Percentiles rank a stretch among this genome's conserved stretches.
Conservation (phyloP, 768 basidiomycete genomes). For the Panellus pusillus region DNA sequence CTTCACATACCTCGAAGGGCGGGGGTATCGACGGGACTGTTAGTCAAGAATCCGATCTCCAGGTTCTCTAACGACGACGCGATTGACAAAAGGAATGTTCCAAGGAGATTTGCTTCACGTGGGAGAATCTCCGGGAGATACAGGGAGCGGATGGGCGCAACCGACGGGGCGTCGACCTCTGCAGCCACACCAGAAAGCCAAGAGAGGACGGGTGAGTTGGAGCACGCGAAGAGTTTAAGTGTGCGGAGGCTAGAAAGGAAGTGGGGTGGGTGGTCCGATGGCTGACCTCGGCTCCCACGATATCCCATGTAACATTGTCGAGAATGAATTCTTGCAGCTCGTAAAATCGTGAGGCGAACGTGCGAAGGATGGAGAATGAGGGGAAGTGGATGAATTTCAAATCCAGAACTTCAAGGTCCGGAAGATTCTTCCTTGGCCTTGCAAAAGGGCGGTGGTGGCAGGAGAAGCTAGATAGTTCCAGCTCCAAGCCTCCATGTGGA, state of each 20-base stretch:
- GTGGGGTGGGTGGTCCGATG: slow-evolving; percentile 33
- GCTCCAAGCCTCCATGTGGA: slow-evolving; percentile 29
- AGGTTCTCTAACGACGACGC: slow-evolving; percentile 30
- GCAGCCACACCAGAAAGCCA: slow-evolving; percentile 28
- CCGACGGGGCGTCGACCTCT: slow-evolving; percentile 22
- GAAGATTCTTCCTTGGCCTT: slow-evolving; percentile 44
- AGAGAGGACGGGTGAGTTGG: slow-evolving; percentile 26
- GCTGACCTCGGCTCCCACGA: slow-evolving; percentile 40
- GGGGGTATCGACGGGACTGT: slow-evolving; percentile 21
- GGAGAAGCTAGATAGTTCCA: slow-evolving; percentile 22
- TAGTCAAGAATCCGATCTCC: slow-evolving; percentile 30
- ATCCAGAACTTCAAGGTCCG: slow-evolving; percentile 52
- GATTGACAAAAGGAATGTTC: slow-evolving; percentile 23
- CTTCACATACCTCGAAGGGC: slow-evolving; percentile 14
- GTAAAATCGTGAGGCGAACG: slow-evolving; percentile 50
- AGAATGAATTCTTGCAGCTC: slow-evolving; percentile 44
- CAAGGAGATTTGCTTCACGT: slow-evolving; percentile 26
- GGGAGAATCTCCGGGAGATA: slow-evolving; percentile 32
- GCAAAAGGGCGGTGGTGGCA: slow-evolving; percentile 37
- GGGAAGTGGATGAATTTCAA: slow-evolving; percentile 31
- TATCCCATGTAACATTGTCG: slow-evolving; percentile 50
- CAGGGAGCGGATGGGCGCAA: slow-evolving; percentile 23
- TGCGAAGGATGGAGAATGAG: slow-evolving; percentile 48
- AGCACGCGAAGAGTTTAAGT: slow-evolving; percentile 34
- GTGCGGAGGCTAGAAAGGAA: slow-evolving; percentile 34